These are phyloP conservation scores for Salicornia ramosissima DNA, from an alignment of 148 eudicot species.

Conservation along the genomic window DNA sequence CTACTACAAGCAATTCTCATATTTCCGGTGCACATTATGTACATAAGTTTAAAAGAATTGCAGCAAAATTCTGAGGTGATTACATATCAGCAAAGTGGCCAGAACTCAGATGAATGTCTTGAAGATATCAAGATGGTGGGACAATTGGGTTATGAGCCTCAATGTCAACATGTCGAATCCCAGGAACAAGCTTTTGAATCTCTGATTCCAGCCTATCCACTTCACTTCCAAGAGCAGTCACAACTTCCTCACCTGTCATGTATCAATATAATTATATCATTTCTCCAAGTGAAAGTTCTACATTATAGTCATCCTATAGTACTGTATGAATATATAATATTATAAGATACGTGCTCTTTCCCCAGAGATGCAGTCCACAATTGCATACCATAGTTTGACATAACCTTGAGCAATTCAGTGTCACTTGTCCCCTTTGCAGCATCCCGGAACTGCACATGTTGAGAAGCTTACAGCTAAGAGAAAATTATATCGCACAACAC, in stretches of 20 bases:
- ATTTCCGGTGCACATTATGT: conserved; percentile 7
- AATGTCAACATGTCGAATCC: conserved; percentile 89
- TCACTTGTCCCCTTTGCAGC: conserved; percentile 62
- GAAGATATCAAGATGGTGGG: conserved; percentile 36
- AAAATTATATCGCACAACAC: not conserved
- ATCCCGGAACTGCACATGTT: conserved; percentile 65
- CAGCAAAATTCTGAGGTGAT: not conserved
- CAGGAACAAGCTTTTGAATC: conserved; percentile 93
- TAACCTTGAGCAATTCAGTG: conserved; percentile 51
- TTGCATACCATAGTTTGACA: conserved; percentile 78
- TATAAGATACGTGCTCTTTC: not conserved
- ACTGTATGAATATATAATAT: too few species aligned
- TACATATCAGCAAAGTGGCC: not conserved
- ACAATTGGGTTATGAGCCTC: conserved; percentile 85
- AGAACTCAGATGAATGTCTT: not conserved
- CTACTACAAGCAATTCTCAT: not conserved
- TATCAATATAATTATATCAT: not conserved
- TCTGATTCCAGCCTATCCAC: conserved; percentile 88
- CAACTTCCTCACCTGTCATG: conserved; percentile 83
- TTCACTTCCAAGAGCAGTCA: conserved; percentile 93
- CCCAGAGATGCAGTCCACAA: not conserved
- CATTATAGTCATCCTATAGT: not conserved
- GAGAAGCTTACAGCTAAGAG: not conserved
- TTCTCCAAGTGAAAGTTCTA: not conserved
- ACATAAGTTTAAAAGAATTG: not conserved